Percentiles rank a stretch among this genome's conserved stretches.
These are phyloP conservation scores for Leersia perrieri DNA, from an alignment of 176 grass and related monocot genomes.

Conservation along the genomic window DNA sequence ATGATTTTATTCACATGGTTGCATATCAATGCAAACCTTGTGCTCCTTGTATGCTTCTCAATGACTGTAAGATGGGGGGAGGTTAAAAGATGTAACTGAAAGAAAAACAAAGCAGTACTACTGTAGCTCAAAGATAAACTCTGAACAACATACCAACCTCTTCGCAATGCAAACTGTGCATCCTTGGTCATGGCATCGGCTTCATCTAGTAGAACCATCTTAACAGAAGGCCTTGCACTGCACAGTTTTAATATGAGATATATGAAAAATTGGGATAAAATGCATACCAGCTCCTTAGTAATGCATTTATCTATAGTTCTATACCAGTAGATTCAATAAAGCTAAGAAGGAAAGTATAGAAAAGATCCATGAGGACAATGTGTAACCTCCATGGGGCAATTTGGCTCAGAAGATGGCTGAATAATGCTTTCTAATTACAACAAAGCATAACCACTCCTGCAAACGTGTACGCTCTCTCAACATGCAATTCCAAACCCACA, in stretches of 20 bases:
- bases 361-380: not conserved
- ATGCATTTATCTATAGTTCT: slow-evolving; percentile 1
- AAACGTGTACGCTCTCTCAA: not conserved
- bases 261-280: not conserved
- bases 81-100: slow-evolving; percentile 13
- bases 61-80: slow-evolving; percentile 56
- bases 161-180: slow-evolving; percentile 94
- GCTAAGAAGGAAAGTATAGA: not conserved
- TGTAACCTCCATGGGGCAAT: not conserved
- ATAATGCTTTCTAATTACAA: not conserved
- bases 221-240: slow-evolving; percentile 78
- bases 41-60: slow-evolving; percentile 97
- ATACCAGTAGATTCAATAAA: not conserved
- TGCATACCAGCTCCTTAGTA: not conserved
- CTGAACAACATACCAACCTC: slow-evolving; percentile 58
- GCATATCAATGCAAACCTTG: slow-evolving; percentile 98
- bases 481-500: not conserved
- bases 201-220: slow-evolving; percentile 94
- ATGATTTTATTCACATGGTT: slow-evolving; percentile 99
- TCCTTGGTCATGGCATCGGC: slow-evolving; percentile 98
- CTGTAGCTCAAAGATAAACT: not conserved
- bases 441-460: not conserved
- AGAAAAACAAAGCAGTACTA: slow-evolving; percentile 10
- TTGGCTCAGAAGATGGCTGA: not conserved
- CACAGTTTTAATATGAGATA: slow-evolving; percentile 37